These are phyloP conservation scores for Beauveria medogensis DNA, from an alignment of 2,329 filamentous ascomycete genomes.

Conservation along the genomic window DNA sequence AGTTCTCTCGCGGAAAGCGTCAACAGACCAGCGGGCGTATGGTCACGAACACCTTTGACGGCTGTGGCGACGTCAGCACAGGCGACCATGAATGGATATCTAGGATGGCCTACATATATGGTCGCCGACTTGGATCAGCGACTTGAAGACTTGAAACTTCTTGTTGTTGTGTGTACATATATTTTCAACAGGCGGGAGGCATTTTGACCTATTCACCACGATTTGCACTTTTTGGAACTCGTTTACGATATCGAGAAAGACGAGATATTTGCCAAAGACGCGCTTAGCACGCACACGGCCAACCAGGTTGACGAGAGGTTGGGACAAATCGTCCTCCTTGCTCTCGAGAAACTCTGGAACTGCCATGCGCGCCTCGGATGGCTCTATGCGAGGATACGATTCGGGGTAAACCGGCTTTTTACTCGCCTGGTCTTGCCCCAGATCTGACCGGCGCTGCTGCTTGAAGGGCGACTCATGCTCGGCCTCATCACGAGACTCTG, in stretches of 20 bases:
- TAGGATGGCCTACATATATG: constrained; percentile 58
- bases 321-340: constrained; percentile 19
- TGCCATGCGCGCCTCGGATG: constrained; percentile 20
- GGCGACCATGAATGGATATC: constrained; percentile 11
- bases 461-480: constrained; percentile 28
- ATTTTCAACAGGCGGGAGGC: constrained; percentile 23
- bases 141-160: constrained; percentile 52
- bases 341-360: constrained; percentile 27
- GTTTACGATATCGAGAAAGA: constrained; percentile 76
- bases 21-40: constrained; percentile 65
- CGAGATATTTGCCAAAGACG: constrained; percentile 64
- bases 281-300: constrained; percentile 70
- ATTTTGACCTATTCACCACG: constrained; percentile 60
- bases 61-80: constrained; percentile 36
- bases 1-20: constrained; percentile 61
- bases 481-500: constrained; percentile 14
- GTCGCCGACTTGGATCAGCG: constrained; percentile 70
- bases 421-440: constrained; percentile 25
- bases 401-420: constrained; percentile 28
- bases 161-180: constrained; percentile 21
- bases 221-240: constrained; percentile 67
- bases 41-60: constrained; percentile 60
- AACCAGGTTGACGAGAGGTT: constrained; percentile 24
- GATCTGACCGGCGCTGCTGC: constrained; percentile 25
- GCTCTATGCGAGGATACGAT: constrained; percentile 27